Evolutionary conservation across 768 basidiomycete genomes (phyloP).

Genomic region (Coprinopsis cinerea): DNA sequence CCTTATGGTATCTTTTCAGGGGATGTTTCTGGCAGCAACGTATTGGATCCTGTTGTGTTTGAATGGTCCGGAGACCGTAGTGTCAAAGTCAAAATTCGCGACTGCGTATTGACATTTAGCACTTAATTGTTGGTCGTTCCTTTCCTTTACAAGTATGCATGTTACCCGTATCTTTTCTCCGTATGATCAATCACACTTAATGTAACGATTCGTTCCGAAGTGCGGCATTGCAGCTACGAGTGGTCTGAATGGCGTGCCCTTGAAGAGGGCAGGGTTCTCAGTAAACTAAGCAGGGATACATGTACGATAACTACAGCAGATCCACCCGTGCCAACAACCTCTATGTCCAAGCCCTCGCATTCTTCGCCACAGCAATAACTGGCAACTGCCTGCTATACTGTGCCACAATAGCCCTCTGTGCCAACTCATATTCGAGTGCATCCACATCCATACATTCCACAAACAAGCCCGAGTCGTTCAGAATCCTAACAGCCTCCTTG

Average conservation of each 20-base stretch:
- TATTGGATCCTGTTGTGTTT: constrained; percentile 67
- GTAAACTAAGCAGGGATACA: too few relatives aligned
- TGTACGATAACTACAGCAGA: too few relatives aligned
- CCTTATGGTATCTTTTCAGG: constrained; percentile 16
- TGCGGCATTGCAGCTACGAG: too few relatives aligned
- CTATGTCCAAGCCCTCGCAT: background rate
- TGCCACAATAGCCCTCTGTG: background rate
- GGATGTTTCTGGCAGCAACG: constrained; percentile 45
- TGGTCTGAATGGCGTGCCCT: too few relatives aligned
- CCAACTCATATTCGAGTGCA: constrained; percentile 8
- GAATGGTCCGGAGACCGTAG: constrained; percentile 84
- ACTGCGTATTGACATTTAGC: constrained; percentile 81
- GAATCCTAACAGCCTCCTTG: constrained; percentile 12
- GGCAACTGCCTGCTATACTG: background rate
- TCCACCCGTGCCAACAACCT: too few relatives aligned
- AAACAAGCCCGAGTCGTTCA: constrained; percentile 5
- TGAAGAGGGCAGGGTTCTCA: too few relatives aligned
- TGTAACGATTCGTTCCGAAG: too few relatives aligned
- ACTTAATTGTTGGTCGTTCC: constrained; percentile 53
- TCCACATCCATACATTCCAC: constrained; percentile 10
- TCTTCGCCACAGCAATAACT: background rate
- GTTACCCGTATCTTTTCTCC: background rate
- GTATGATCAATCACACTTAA: too few relatives aligned
- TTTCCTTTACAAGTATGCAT: background rate
- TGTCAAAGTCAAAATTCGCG: constrained; percentile 77